Evolutionary conservation across 306 rosid species (phyloP).

Genomic region (Trichosanthes cucumerina): DNA sequence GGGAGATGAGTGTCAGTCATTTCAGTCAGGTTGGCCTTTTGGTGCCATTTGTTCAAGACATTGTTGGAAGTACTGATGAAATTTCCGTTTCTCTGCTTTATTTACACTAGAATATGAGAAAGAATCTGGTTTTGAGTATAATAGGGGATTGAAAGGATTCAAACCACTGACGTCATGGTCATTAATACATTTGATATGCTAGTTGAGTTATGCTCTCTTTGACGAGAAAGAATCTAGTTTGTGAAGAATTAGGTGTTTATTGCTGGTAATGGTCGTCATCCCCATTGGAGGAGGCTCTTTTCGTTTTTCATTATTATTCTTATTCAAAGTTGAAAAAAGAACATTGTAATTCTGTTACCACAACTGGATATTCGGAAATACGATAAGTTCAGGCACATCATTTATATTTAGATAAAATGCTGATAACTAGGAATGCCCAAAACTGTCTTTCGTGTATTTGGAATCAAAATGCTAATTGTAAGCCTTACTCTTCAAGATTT

Average conservation of each 20-base stretch:
- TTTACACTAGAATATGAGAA: not conserved
- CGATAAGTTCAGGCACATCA: not conserved
- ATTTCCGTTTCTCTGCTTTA: too few species aligned
- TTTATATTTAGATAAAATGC: not conserved
- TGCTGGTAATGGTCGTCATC: not conserved
- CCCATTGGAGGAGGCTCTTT: not conserved
- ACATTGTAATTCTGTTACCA: not conserved
- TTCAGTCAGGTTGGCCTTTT: not conserved
- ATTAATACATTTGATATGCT: too few species aligned
- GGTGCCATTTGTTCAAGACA: not conserved
- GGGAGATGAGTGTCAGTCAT: not conserved
- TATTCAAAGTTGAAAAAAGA: not conserved
- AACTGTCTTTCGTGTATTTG: not conserved
- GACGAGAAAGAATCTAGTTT: too few species aligned
- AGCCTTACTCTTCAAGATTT: slow-evolving; percentile 5
- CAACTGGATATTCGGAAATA: not conserved
- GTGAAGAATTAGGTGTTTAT: not conserved
- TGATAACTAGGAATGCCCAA: not conserved
- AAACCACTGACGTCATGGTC: too few species aligned
- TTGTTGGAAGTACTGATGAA: not conserved
- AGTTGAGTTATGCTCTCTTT: too few species aligned
- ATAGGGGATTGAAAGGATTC: too few species aligned
- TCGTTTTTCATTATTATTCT: not conserved
- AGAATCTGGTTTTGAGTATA: too few species aligned
- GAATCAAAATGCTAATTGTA: not conserved